A percentile compares a stretch with the other conserved stretches of the same genome.
phyloP scores from a whole-genome alignment of 192 early-diverging fungal species.

The Chytriomyces confervae region DNA sequence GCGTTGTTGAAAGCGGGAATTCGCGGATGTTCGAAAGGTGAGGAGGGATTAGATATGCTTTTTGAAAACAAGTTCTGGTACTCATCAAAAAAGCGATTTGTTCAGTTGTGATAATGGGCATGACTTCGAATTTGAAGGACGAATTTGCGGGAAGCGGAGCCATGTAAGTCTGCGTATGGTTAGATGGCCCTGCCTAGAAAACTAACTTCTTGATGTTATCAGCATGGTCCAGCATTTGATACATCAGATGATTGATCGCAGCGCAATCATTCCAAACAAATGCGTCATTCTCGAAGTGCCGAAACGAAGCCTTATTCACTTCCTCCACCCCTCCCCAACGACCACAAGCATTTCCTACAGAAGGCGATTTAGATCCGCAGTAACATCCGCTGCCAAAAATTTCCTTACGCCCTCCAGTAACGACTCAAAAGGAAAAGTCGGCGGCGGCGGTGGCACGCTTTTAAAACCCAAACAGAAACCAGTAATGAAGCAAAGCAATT shows the following conservation, averaged over 20 bases:
- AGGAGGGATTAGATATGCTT: no score
- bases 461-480: no score
- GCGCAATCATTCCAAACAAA: conserved; percentile 26
- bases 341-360: conserved; percentile 2
- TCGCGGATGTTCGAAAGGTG: conserved; percentile 37
- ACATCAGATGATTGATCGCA: conserved; percentile 52
- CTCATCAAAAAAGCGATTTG: neutral
- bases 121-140: neutral
- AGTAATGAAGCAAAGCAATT: conserved; percentile 3
- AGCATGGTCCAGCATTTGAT: conserved; percentile 68
- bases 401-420: no score
- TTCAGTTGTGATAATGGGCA: conserved; percentile 4
- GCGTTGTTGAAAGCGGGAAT: conserved; percentile 42
- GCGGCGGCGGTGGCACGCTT: no score
- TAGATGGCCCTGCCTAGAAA: no score
- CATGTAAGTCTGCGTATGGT: neutral
- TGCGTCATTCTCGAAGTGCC: conserved; percentile 37
- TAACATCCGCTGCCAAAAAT: neutral
- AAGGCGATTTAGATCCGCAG: neutral
- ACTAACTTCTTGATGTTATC: no score
- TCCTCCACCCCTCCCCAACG: conserved; percentile 52
- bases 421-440: no score
- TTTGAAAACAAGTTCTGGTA: no score
- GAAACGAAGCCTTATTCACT: conserved; percentile 64
- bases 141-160: conserved; percentile 28